A percentile compares a stretch with the other conserved stretches of the same genome.
Evolutionary conservation across 495 filamentous ascomycete species (phyloP).

Genomic region (Amorphotheca resinae): DNA sequence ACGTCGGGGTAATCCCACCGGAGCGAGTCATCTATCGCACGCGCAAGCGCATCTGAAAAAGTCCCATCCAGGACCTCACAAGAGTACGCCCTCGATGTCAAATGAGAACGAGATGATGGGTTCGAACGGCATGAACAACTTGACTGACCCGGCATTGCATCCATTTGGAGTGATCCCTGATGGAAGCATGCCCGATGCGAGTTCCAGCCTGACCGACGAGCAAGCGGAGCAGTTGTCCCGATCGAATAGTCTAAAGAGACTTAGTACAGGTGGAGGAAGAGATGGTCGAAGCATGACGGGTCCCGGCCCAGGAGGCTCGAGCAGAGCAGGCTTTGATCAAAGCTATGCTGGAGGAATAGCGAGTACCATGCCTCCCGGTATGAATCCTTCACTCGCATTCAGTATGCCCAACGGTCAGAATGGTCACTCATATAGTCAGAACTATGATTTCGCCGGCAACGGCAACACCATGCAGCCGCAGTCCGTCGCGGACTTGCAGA

Average conservation of each 20-base stretch:
- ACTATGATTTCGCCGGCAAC: slow-evolving; percentile 19
- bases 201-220: slow-evolving; percentile 17
- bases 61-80: slow-evolving; percentile 46
- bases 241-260: slow-evolving; percentile 44
- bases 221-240: slow-evolving; percentile 39
- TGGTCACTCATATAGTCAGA: slow-evolving; percentile 20
- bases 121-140: slow-evolving; percentile 33
- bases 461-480: slow-evolving; percentile 16
- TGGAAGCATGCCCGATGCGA: slow-evolving; percentile 12
- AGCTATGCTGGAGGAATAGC: slow-evolving; percentile 38
- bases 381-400: slow-evolving; percentile 45
- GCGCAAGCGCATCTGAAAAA: slow-evolving; percentile 80
- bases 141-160: slow-evolving; percentile 25
- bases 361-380: slow-evolving; percentile 39
- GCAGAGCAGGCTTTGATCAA: slow-evolving; percentile 32
- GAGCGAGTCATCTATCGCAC: slow-evolving; percentile 82
- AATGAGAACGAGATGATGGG: slow-evolving; percentile 38
- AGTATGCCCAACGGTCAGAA: slow-evolving; percentile 38
- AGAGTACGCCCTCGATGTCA: slow-evolving; percentile 26
- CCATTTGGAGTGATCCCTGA: slow-evolving; percentile 18
- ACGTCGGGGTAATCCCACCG: slow-evolving; percentile 85
- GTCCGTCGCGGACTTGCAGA: slow-evolving; percentile 6
- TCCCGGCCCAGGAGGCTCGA: slow-evolving; percentile 27
- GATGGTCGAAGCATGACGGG: slow-evolving; percentile 42
- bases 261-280: slow-evolving; percentile 35